Percentiles rank a stretch among this genome's conserved stretches.
Evolutionary conservation across 2,329 filamentous ascomycete species (phyloP).

Genomic region (Waltergamsia citrina): DNA sequence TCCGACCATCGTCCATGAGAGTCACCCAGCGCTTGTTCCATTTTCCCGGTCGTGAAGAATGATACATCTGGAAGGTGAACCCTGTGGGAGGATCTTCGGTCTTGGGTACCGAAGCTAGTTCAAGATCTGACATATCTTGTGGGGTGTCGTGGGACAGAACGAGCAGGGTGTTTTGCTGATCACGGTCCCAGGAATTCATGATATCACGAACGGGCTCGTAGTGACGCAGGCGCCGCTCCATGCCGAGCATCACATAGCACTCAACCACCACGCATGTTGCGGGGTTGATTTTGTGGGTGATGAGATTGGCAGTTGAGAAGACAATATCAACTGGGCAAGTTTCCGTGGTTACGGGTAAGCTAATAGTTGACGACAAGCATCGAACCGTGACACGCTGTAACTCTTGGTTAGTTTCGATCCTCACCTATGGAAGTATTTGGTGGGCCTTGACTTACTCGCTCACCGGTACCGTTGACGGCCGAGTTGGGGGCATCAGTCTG

Average conservation of each 20-base stretch:
- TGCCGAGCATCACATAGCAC: constrained; percentile 62
- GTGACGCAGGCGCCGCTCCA: constrained; percentile 73
- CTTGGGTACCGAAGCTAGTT: constrained; percentile 52
- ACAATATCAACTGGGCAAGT: constrained; percentile 71
- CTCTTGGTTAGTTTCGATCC: constrained; percentile 2
- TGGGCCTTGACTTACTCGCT: constrained; percentile 47
- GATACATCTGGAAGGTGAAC: constrained; percentile 62
- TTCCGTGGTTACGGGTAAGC: constrained; percentile 62
- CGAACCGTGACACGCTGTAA: constrained; percentile 59
- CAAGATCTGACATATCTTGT: constrained; percentile 51
- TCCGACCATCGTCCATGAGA: constrained; percentile 64
- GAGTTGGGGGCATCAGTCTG: constrained; percentile 68
- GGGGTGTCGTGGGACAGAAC: constrained; percentile 51
- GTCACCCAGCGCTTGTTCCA: constrained; percentile 84
- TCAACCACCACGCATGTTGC: constrained; percentile 66
- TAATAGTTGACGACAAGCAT: constrained; percentile 59
- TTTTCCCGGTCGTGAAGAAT: constrained; percentile 73
- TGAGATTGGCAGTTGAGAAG: constrained; percentile 50
- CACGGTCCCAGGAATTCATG: constrained; percentile 86
- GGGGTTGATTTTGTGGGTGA: constrained; percentile 55
- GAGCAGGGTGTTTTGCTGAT: constrained; percentile 65
- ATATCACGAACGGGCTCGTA: constrained; percentile 84
- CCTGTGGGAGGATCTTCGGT: constrained; percentile 51
- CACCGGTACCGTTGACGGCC: constrained; percentile 70
- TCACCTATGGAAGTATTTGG: constrained; percentile 1